Conservation (phyloP, 2,329 filamentous ascomycete species). For the Aschersonia sp. region DNA sequence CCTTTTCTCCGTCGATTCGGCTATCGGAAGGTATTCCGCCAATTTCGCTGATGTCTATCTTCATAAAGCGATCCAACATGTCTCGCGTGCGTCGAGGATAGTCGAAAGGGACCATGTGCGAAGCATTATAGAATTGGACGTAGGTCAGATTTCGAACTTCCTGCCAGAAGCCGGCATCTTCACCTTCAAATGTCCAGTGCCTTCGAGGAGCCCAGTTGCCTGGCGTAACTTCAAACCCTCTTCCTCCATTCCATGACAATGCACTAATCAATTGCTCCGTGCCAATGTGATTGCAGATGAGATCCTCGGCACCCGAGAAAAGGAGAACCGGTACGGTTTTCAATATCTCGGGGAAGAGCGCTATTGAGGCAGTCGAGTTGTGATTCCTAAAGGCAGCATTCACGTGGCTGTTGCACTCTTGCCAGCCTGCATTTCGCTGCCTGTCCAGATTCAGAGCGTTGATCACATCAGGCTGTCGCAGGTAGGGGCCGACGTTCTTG, state of each 20-base stretch:
- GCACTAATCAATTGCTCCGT: constrained; percentile 85
- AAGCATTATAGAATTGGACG: constrained; percentile 86
- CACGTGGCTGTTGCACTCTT: constrained; percentile 76
- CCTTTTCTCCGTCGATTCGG: constrained; percentile 73
- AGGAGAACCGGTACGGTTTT: constrained; percentile 66
- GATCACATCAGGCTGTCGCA: constrained; percentile 67
- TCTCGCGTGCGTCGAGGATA: constrained; percentile 74
- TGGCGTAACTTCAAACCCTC: constrained; percentile 76
- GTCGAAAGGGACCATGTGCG: constrained; percentile 97
- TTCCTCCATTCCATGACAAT: constrained; percentile 82
- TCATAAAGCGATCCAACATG: constrained; percentile 96
- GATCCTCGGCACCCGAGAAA: constrained; percentile 85
- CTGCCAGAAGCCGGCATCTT: constrained; percentile 84
- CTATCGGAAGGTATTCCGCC: constrained; percentile 69
- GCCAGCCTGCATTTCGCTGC: constrained; percentile 78
- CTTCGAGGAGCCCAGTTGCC: constrained; percentile 85
- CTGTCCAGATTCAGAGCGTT: constrained; percentile 68
- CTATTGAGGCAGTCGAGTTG: constrained; percentile 59
- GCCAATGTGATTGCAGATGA: constrained; percentile 95
- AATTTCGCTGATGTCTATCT: constrained; percentile 79
- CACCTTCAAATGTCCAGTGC: constrained; percentile 86
- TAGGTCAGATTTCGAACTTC: constrained; percentile 92
- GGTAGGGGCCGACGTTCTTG: constrained; percentile 61
- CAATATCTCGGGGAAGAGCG: constrained; percentile 65
- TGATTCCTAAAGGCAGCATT: constrained; percentile 53